A percentile compares a stretch with the other conserved stretches of the same genome.
phyloP scores from a whole-genome alignment of 768 basidiomycete genomes.

The Tylopilus plumbeoviolaceoides region DNA sequence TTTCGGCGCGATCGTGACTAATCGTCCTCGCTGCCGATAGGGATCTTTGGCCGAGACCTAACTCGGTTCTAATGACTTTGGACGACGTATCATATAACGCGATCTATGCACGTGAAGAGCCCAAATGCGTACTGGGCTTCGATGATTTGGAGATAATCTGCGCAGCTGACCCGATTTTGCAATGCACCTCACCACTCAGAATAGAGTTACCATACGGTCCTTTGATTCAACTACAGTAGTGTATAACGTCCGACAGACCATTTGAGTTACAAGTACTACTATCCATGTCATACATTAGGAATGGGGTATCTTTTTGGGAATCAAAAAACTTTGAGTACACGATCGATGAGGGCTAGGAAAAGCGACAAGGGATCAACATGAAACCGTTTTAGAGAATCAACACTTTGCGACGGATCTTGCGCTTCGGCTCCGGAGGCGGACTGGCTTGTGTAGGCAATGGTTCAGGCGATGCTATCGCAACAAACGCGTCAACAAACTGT shows the following conservation, averaged over 20 bases:
- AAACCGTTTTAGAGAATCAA: conserved; percentile 20
- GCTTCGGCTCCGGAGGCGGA: conserved; percentile 25
- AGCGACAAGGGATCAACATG: background rate
- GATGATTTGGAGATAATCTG: background rate
- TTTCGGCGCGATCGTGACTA: conserved; percentile 9
- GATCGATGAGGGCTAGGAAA: background rate
- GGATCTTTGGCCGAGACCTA: conserved; percentile 75
- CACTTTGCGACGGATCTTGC: conserved; percentile 30
- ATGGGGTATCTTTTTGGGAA: conserved; percentile 9
- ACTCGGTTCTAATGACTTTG: conserved; percentile 51
- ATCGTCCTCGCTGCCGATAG: conserved; percentile 30
- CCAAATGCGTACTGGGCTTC: background rate
- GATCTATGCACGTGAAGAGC: background rate
- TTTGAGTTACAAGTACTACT: conserved; percentile 20
- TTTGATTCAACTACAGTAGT: conserved; percentile 5
- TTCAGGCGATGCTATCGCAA: conserved; percentile 6
- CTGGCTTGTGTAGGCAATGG: conserved; percentile 5
- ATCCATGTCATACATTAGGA: conserved; percentile 17
- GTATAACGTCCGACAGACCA: conserved; percentile 14
- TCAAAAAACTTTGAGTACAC: conserved; percentile 4
- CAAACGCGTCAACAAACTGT: background rate
- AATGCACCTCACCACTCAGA: conserved; percentile 8
- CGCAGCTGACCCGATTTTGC: background rate
- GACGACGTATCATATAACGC: background rate
- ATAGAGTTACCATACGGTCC: background rate